Base-by-base conservation (phyloP, 75 land plant species). In the Gnetum montanum region DNA sequence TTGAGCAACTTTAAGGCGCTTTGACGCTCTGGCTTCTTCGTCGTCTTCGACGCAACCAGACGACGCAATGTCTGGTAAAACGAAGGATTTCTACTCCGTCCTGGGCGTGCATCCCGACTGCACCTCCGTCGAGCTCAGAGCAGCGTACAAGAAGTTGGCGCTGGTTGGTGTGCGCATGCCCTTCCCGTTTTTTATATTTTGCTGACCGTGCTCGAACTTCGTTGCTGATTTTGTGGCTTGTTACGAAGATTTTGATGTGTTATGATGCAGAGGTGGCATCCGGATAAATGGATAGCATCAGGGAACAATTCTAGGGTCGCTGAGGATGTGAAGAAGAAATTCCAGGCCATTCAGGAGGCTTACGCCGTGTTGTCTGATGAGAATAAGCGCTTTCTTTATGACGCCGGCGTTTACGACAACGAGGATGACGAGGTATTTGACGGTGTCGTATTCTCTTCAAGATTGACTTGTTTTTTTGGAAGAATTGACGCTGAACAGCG, bases 121-220 rank as follows among this genome's bases (percentile, higher is more conserved):
- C 63, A 62, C 83, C 7, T 38, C 48, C 0, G 8, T 66, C 0
- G 87, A 84, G 24, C 72, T 79, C 18, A 62, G 74, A 20, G 59
- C 37, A 54, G 77, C 83, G 0, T 84, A 84, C 54, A 84, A 84
- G 80, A 79, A 70, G 48, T 77, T 84, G 43, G 83, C 87, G 3
- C 31, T 79, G 83, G 87, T 84, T 26, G 11, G 4, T 13, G 18
- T 44, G 7, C 1, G 40, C 1, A n/a, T 2, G 40, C 49, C 30
- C 26, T 1, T 4, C 19, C 2, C 6, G 13, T 10, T 11, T 12
- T 26, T 26, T n/a, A n/a, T n/a, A n/a, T n/a, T n/a, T n/a, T 43
- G 1, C 4, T 43, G 1, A 1, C 4, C 13, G 5, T n/a, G 3
- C 5, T 1, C n/a, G n/a, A n/a, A n/a, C n/a, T n/a, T n/a, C n/a